Percentiles rank a stretch among this genome's conserved stretches.
Conservation (phyloP, 305 asterid genomes). For the Coffea humblotiana region DNA sequence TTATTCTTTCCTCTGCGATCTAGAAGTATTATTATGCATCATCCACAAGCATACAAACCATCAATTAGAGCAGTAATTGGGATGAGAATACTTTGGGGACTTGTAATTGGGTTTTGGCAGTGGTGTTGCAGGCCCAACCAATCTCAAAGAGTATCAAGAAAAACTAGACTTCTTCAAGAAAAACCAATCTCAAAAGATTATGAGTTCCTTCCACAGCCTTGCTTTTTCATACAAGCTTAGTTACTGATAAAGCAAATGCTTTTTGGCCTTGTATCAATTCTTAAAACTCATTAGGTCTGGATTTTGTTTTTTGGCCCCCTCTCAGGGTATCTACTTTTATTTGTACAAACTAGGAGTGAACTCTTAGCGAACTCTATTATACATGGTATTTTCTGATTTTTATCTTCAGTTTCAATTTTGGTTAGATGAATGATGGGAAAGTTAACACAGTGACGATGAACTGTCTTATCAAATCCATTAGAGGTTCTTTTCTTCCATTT, state of each 20-base stretch:
- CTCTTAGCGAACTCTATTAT: too few species aligned
- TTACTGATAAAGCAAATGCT: not conserved
- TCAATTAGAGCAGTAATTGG: not conserved
- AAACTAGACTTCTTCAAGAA: not conserved
- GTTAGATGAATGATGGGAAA: not conserved
- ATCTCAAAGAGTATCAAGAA: not conserved
- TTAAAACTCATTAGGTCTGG: too few species aligned
- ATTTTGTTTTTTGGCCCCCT: too few species aligned
- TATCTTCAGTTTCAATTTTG: not conserved
- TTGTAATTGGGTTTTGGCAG: not conserved
- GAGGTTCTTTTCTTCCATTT: not conserved
- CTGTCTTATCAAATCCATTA: too few species aligned
- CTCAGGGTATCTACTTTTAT: not conserved
- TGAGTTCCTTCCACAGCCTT: not conserved
- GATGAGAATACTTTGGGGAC: not conserved
- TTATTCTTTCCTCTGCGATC: not conserved
- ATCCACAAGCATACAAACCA: not conserved
- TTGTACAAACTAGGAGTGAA: not conserved
- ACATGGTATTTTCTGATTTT: too few species aligned
- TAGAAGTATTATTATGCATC: not conserved
- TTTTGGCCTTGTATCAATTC: not conserved
- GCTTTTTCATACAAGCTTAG: not conserved
- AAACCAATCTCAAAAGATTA: too few species aligned
- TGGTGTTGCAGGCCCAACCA: not conserved
- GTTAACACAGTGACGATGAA: not conserved